Percentiles rank a stretch among this genome's conserved stretches.
These are phyloP conservation scores for Wolfiporia cocos DNA, from an alignment of 1,284 basidiomycete species.

Conservation along the genomic window DNA sequence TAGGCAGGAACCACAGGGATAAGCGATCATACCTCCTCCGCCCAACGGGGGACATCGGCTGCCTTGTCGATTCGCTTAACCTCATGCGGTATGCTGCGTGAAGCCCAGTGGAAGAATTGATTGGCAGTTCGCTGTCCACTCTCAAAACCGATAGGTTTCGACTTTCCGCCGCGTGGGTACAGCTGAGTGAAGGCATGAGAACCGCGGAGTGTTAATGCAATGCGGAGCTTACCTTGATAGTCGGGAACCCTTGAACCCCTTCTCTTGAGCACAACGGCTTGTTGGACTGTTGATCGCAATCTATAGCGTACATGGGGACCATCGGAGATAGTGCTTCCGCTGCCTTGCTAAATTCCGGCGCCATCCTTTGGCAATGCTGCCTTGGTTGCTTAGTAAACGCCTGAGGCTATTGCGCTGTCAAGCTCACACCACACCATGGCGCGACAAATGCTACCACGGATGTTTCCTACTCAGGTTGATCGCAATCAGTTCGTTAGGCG, in stretches of 20 bases:
- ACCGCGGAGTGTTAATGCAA: constrained; percentile 3
- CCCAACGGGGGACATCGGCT: constrained; percentile 56
- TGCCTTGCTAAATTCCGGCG: constrained; percentile 81
- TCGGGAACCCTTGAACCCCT: constrained; percentile 91
- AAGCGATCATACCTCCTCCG: constrained; percentile 41
- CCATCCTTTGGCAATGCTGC: constrained; percentile 86
- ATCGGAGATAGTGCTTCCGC: constrained; percentile 77
- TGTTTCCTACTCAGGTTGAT: constrained; percentile 44
- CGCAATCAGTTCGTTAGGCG: constrained; percentile 6
- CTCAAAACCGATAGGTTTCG: constrained; percentile 66
- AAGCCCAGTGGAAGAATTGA: constrained; percentile 74
- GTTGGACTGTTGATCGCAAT: constrained; percentile 86
- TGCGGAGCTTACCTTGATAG: constrained; percentile 58
- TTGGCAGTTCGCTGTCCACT: constrained; percentile 67
- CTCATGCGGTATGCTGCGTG: constrained; percentile 64
- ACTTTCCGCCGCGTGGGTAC: constrained; percentile 68
- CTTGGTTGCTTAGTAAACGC: too few relatives aligned
- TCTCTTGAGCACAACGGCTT: constrained; percentile 79
- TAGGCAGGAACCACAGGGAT: background rate
- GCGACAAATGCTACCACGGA: constrained; percentile 85
- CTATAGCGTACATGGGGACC: constrained; percentile 84
- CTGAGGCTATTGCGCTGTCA: too few relatives aligned
- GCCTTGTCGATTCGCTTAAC: constrained; percentile 59
- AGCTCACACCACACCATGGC: constrained; percentile 81
- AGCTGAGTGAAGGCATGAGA: constrained; percentile 34